Percentiles rank a stretch among this genome's conserved stretches.
These are phyloP conservation scores for Eimeria brunetti DNA, from an alignment of 169 alveolate species.

Conservation along the genomic window DNA sequence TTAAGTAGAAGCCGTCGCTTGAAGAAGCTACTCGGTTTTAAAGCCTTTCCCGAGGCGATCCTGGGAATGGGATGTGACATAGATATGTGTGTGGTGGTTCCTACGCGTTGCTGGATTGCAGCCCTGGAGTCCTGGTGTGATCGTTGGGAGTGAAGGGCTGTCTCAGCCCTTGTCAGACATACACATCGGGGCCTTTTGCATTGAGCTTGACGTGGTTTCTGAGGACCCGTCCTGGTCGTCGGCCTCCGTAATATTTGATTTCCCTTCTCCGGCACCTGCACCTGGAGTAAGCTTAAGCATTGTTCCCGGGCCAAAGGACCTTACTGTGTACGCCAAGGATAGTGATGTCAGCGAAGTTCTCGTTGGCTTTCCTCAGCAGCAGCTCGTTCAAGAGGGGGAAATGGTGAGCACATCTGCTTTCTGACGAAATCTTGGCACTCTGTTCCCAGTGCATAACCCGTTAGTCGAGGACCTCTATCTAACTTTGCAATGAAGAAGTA, in stretches of 20 bases:
- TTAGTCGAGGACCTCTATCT: neutral
- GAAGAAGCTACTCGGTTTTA: neutral
- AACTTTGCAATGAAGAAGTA: neutral
- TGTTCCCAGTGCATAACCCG: neutral
- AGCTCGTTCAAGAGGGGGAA: slow-evolving; percentile 63
- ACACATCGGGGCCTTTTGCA: slow-evolving; percentile 47
- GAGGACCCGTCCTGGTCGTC: slow-evolving; percentile 64
- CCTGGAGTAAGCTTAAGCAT: neutral
- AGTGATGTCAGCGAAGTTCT: slow-evolving; percentile 13
- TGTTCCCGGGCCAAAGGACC: slow-evolving; percentile 19
- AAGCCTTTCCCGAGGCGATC: neutral
- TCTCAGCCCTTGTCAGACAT: slow-evolving; percentile 14
- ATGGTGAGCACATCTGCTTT: neutral
- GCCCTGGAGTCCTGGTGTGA: slow-evolving; percentile 72
- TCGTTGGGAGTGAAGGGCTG: slow-evolving; percentile 58
- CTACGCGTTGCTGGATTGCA: slow-evolving; percentile 17
- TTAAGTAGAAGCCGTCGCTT: neutral
- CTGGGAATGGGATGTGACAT: neutral
- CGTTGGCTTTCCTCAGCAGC: slow-evolving; percentile 49
- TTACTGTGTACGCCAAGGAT: slow-evolving; percentile 52
- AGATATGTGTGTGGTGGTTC: neutral
- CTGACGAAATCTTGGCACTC: neutral
- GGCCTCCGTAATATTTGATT: slow-evolving; percentile 30
- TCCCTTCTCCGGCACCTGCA: slow-evolving; percentile 44
- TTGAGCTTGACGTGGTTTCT: slow-evolving; percentile 25